phyloP scores from a whole-genome alignment of 176 grass and related monocot genomes.

The Cymbopogon citratus region DNA sequence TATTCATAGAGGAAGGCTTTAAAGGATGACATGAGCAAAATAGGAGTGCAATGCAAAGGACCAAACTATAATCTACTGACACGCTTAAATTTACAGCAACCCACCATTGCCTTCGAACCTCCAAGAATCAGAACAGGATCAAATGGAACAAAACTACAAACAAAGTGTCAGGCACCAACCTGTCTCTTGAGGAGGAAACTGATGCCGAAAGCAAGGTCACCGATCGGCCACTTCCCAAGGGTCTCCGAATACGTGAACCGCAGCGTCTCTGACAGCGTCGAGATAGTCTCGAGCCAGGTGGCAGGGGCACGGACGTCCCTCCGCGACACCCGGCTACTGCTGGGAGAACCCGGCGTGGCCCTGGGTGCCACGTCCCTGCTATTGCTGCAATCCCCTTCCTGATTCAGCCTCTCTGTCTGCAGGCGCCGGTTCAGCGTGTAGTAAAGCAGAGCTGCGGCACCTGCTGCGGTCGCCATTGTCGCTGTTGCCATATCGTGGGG shows the following conservation, averaged over 20 bases:
- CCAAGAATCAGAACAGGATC: neutral
- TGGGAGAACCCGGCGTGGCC: neutral
- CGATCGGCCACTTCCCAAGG: slow-evolving; percentile 95
- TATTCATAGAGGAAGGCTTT: neutral
- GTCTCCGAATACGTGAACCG: slow-evolving; percentile 95
- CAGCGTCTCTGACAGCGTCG: slow-evolving; percentile 83
- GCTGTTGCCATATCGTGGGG: slow-evolving; percentile 53
- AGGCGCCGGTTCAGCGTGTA: slow-evolving; percentile 59
- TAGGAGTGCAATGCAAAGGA: neutral
- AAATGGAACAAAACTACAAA: neutral
- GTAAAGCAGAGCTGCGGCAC: slow-evolving; percentile 69
- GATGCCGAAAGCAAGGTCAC: slow-evolving; percentile 91
- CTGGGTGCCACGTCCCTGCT: slow-evolving; percentile 7
- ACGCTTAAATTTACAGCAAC: neutral
- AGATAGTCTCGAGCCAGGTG: slow-evolving; percentile 95
- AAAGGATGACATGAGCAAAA: neutral
- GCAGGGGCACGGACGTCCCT: slow-evolving; percentile 75
- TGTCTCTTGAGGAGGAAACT: slow-evolving; percentile 92
- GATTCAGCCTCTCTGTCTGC: slow-evolving; percentile 41
- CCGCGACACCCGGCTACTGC: slow-evolving; percentile 53
- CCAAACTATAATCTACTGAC: too few relatives aligned
- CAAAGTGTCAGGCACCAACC: slow-evolving; percentile 29
- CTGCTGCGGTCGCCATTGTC: slow-evolving; percentile 69
- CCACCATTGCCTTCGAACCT: neutral
- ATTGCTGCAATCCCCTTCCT: slow-evolving; percentile 30